These are phyloP conservation scores for Russula sp. DNA, from an alignment of 768 basidiomycete genomes.

Conservation along the genomic window DNA sequence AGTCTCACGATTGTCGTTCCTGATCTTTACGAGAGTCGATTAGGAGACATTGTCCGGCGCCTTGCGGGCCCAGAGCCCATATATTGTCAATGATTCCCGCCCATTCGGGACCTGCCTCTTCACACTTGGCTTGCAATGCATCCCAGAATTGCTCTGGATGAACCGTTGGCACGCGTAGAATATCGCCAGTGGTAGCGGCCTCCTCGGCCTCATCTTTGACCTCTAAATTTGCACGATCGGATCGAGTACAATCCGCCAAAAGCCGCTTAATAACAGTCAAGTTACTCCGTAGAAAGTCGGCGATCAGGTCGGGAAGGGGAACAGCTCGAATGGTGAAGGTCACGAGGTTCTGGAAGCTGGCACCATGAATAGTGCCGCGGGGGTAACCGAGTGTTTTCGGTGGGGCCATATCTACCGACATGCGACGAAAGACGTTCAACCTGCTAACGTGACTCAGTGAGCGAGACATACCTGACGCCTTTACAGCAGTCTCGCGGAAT, in stretches of 20 bases:
- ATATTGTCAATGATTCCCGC: conserved; percentile 55
- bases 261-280: conserved; percentile 54
- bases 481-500: conserved; percentile 91
- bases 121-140: conserved; percentile 53
- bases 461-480: conserved; percentile 50
- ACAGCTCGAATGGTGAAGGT: conserved; percentile 77
- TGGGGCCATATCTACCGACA: conserved; percentile 71
- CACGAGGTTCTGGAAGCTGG: conserved; percentile 61
- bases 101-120: conserved; percentile 75
- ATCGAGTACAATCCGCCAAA: conserved; percentile 33
- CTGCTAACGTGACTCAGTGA: not conserved
- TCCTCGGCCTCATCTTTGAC: conserved; percentile 33
- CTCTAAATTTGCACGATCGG: conserved; percentile 29
- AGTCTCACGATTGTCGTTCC: conserved; percentile 48
- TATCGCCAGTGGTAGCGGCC: conserved; percentile 48
- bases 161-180: conserved; percentile 55
- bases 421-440: not conserved
- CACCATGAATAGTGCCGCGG: conserved; percentile 72
- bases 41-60: conserved; percentile 79
- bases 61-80: conserved; percentile 90
- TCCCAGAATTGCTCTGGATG: conserved; percentile 77
- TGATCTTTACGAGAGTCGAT: conserved; percentile 58
- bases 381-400: conserved; percentile 62
- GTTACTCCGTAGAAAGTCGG: conserved; percentile 74
- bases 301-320: conserved; percentile 67